These are phyloP conservation scores for Smittium mucronatum DNA, from an alignment of 371 early-diverging fungal species.

Conservation along the genomic window DNA sequence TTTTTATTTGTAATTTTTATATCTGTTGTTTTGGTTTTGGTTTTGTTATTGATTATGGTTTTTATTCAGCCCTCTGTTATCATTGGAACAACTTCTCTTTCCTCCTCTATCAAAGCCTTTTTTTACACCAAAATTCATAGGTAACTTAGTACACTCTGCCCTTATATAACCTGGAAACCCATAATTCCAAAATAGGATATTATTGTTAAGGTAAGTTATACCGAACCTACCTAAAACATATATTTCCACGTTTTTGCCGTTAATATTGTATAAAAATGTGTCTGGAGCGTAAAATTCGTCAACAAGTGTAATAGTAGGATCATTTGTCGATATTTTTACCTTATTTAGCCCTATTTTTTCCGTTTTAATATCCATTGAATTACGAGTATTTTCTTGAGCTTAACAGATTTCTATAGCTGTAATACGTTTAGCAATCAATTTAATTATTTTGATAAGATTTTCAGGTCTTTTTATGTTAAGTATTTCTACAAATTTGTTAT, in stretches of 20 bases:
- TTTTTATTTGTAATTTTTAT: too few relatives aligned
- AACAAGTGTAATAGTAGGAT: neutral
- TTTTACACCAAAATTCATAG: too few relatives aligned
- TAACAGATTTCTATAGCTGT: neutral
- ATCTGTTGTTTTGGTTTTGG: too few relatives aligned
- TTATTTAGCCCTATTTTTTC: neutral
- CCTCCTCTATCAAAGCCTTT: too few relatives aligned
- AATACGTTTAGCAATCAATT: neutral
- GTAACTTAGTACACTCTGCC: neutral
- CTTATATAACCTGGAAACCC: neutral
- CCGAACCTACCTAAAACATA: neutral
- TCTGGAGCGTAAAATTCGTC: neutral
- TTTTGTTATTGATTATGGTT: too few relatives aligned
- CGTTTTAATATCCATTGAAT: neutral
- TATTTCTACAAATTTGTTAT: neutral
- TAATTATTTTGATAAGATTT: neutral
- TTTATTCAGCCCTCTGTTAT: too few relatives aligned
- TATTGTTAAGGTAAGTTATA: neutral
- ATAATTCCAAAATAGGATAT: neutral
- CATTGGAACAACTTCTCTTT: too few relatives aligned
- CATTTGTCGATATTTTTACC: neutral
- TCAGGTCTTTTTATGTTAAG: neutral
- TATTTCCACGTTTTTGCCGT: neutral
- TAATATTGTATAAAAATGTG: neutral
- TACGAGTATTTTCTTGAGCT: neutral